Evolutionary conservation across 306 rosid genomes (phyloP), one percentile per base, ranked within the genome.

Genomic region (Ceratonia siliqua): DNA sequence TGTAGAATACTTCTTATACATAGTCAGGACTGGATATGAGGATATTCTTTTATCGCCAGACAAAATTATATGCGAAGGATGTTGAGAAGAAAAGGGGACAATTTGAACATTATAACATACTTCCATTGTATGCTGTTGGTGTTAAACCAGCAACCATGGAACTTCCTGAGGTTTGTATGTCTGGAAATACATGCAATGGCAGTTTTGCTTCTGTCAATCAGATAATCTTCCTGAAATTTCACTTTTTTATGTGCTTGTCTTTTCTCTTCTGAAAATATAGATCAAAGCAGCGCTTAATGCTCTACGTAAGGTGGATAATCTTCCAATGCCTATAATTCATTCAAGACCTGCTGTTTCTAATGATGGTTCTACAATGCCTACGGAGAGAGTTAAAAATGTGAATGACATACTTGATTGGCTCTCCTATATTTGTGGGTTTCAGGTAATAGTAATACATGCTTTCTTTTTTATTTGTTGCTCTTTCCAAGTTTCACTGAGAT

Each of bases 381-480:
- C 68, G 25, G 88, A 81, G 80, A 79, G 90, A 74, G 81, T 83
- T 78, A 72, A 53, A 74, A 75, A 82, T 62, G 86, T 83, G 61
- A 83, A 67, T 61, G 94, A 89, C 62, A 77, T 89, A 76, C 90
- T 87, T 52, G 90, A 85, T 76, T 89, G 91, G 91, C 84, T 89
- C 57, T 79, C 89, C 11, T 72, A 82, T 50, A 75, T 83, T 12
- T 89, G 87, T 38, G 94, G 94, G 35, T 89, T 89, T 81, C 94
- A 89, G 94, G 94, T 87, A 76, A 78, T 41, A 46, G 94, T 87
- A 76, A 78, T 41, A 46, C 32, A 61, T 24, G 77, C 74, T 28
- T 18, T 39, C n/a, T n/a, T 70, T 67, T 52, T 5, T 17, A 14
- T 64, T 43, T 24, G 0, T 21, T 12, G 8, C 54, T 24, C 36